Conservation (phyloP, 495 filamentous ascomycete species). For the Aspergillus diversus region DNA sequence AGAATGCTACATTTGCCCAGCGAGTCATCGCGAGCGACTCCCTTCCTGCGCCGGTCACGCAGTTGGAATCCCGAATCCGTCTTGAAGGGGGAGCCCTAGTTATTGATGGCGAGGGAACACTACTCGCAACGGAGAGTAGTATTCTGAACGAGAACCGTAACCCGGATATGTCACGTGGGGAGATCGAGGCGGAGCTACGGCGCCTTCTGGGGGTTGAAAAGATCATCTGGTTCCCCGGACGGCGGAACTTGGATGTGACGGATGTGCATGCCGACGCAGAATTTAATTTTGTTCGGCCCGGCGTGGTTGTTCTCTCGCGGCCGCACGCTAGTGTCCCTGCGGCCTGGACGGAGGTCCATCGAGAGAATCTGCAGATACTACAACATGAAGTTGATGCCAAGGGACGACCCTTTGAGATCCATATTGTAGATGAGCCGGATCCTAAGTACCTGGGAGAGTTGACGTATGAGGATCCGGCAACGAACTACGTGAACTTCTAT, state of each 20-base stretch:
- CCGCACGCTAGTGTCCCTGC: slow-evolving; percentile 25
- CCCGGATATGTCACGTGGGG: slow-evolving; percentile 23
- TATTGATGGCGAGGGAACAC: slow-evolving; percentile 41
- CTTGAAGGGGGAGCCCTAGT: slow-evolving; percentile 41
- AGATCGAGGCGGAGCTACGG: slow-evolving; percentile 31
- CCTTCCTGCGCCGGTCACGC: slow-evolving; percentile 14
- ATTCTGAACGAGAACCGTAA: slow-evolving; percentile 36
- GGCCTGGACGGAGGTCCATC: slow-evolving; percentile 34
- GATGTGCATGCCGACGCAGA: slow-evolving; percentile 42
- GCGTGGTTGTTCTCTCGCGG: slow-evolving; percentile 36
- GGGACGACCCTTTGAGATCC: slow-evolving; percentile 24
- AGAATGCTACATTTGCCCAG: slow-evolving; percentile 35
- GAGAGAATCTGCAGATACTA: slow-evolving; percentile 34
- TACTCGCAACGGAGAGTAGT: slow-evolving; percentile 41
- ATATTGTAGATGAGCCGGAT: slow-evolving; percentile 32
- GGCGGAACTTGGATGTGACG: slow-evolving; percentile 36
- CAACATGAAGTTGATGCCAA: slow-evolving; percentile 29
- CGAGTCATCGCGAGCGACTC: slow-evolving; percentile 23
- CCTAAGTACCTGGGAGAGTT: slow-evolving; percentile 23
- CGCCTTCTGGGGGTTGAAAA: slow-evolving; percentile 31
- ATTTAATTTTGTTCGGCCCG: slow-evolving; percentile 35
- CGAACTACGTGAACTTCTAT: slow-evolving; percentile 44
- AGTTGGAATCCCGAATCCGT: slow-evolving; percentile 27
- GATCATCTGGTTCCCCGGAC: slow-evolving; percentile 42
- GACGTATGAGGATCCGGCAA: slow-evolving; percentile 32